Evolutionary conservation across 2,329 filamentous ascomycete genomes (phyloP), one percentile per base, ranked within the genome.

Genomic region (Cladosporium oxysporum): DNA sequence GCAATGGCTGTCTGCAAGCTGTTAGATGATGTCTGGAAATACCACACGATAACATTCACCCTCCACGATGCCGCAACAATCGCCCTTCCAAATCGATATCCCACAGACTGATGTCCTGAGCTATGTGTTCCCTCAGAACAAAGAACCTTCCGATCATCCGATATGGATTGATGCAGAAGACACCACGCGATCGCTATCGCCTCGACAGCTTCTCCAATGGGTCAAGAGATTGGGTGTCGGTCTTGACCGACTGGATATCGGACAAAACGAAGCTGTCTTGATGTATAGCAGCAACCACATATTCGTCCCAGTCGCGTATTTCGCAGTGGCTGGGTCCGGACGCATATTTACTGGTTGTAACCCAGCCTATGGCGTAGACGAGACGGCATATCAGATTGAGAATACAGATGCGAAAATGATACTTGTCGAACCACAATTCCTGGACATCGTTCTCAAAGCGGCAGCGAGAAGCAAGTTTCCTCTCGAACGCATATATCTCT

Each of bases 371-470:
- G 96, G 91, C 0, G 86, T 86, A 12, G 87, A 92, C 10, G 94
- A 98, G 79, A 84, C 97, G 41, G 88, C 90, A 5, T 93, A 91
- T 73, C 93, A 97, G 79, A 84, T 98, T 67, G 87, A 87, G 72
- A 91, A 96, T 77, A 90, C 90, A 0, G 85, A 86, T 0, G 91
- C 92, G 35, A 91, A 88, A 74, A 91, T 85, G 0, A 77, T 97
- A 6, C 85, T 90, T 26, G 97, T 93, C 0, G 91, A 96, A 73
- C 76, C 85, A 26, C 79, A 87, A 0, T 84, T 90, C 66, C 81
- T 97, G 1, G 79, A 86, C 6, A 84, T 84, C 16, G 92, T 90
- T 0, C 80, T 82, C 37, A 83, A 87, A 65, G 93, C 93, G 0
- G 91, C 91, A 14, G 83, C 83, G 69, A 83, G 85, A 66, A 91